Conservation (phyloP, 129 eudicot genomes). For the Smallanthus sonchifolius region DNA sequence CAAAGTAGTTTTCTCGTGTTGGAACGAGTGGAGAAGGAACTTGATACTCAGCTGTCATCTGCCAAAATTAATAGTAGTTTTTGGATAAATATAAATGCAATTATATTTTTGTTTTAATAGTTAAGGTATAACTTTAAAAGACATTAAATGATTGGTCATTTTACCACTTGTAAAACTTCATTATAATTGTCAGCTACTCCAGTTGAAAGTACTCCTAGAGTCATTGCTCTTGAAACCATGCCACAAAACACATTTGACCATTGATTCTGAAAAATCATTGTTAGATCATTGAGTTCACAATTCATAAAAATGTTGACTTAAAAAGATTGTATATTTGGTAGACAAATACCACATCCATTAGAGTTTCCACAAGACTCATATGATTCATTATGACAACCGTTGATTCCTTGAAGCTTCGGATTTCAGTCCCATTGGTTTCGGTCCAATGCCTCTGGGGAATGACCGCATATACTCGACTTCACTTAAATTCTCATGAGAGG, state of each 20-base stretch:
- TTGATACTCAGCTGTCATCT: slow-evolving; percentile 99
- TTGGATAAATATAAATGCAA: not conserved
- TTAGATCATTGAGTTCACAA: not conserved
- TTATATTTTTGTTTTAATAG: not conserved
- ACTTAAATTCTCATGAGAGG: slow-evolving; percentile 42
- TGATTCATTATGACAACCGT: slow-evolving; percentile 95
- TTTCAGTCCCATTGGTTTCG: slow-evolving; percentile 65
- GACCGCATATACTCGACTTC: slow-evolving; percentile 76
- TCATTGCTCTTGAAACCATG: slow-evolving; percentile 88
- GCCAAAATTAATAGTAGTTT: not conserved
- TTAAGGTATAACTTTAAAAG: not conserved
- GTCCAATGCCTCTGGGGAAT: slow-evolving; percentile 87
- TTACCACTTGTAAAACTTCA: slow-evolving; percentile 98
- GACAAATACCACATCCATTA: slow-evolving; percentile 86
- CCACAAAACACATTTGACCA: slow-evolving; percentile 86
- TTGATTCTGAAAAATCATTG: slow-evolving; percentile 51
- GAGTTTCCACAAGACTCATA: slow-evolving; percentile 72
- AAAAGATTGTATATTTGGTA: not conserved
- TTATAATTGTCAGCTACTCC: slow-evolving; percentile 92
- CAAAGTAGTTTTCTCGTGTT: slow-evolving; percentile 85
- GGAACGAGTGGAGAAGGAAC: slow-evolving; percentile 97
- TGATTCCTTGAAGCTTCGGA: slow-evolving; percentile 87
- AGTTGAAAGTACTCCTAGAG: slow-evolving; percentile 82
- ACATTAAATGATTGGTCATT: not conserved
- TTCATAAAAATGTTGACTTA: not conserved